Percentiles rank a stretch among this genome's conserved stretches.
These are phyloP conservation scores for Chaetomiaceae sp. DNA, from an alignment of 2,329 filamentous ascomycete genomes.

Conservation along the genomic window DNA sequence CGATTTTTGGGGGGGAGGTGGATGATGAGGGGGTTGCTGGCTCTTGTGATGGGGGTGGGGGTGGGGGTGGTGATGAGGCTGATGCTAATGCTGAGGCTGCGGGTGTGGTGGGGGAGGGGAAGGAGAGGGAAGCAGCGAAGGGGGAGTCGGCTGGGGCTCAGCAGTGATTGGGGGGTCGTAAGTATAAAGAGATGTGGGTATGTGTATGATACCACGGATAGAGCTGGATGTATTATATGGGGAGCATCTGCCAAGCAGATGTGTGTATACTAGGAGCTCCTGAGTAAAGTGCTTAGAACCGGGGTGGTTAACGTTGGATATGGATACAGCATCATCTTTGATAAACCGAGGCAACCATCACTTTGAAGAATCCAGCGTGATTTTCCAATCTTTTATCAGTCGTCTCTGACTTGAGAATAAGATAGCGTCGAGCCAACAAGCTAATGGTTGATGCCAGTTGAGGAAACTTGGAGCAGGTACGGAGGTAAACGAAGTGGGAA, in stretches of 20 bases:
- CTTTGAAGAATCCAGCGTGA: too few species aligned
- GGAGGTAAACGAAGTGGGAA: too few species aligned
- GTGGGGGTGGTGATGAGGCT: background rate
- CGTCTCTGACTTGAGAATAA: too few species aligned
- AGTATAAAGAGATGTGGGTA: background rate
- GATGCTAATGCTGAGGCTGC: background rate
- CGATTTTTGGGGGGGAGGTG: background rate
- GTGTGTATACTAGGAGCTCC: background rate
- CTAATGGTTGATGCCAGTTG: too few species aligned
- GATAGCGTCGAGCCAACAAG: too few species aligned
- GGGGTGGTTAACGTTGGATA: too few species aligned
- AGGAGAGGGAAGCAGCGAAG: background rate
- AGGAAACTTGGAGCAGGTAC: too few species aligned
- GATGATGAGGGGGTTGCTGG: background rate
- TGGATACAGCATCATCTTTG: too few species aligned
- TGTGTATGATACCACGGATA: background rate
- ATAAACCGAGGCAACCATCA: too few species aligned
- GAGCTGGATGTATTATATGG: background rate
- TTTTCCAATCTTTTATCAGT: too few species aligned
- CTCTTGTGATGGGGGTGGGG: background rate
- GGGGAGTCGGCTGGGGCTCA: background rate
- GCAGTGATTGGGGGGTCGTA: background rate
- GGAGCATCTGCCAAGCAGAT: background rate
- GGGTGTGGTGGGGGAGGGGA: background rate
- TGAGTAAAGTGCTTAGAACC: too few species aligned